Percentiles rank a stretch among this genome's conserved stretches.
These are phyloP conservation scores for Bipolaris sorokiniana DNA, from an alignment of 2,329 filamentous ascomycete species.

Conservation along the genomic window DNA sequence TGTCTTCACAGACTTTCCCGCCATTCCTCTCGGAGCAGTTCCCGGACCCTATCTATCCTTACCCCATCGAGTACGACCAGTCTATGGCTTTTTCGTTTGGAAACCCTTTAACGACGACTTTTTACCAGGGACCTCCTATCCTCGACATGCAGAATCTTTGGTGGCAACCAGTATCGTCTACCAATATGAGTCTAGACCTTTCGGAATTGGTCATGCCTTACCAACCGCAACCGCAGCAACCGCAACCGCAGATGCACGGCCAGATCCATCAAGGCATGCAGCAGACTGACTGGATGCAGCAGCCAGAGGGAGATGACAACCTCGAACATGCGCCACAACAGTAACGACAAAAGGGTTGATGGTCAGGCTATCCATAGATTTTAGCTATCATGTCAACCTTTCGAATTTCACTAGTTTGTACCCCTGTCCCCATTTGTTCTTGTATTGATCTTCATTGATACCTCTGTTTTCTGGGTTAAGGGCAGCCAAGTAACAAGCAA, in stretches of 20 bases:
- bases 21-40: neutral
- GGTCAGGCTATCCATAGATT: neutral
- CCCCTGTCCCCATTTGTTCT: neutral
- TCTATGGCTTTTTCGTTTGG: slow-evolving; percentile 17
- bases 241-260: slow-evolving; percentile 1
- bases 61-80: neutral
- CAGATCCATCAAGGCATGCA: slow-evolving; percentile 8
- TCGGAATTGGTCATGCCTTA: neutral
- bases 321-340: neutral
- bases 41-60: neutral
- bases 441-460: neutral
- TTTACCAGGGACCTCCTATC: slow-evolving; percentile 26
- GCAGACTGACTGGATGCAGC: neutral
- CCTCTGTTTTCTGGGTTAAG: neutral
- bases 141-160: slow-evolving; percentile 22
- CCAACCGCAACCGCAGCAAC: slow-evolving; percentile 2
- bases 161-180: slow-evolving; percentile 3
- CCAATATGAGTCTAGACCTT: neutral
- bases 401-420: neutral
- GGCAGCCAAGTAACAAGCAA: neutral
- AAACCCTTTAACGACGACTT: slow-evolving; percentile 31
- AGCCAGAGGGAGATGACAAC: neutral
- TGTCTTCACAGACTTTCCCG: neutral
- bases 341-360: neutral
- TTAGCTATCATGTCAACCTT: neutral